Conservation (phyloP, 2,329 filamentous ascomycete genomes). For the Teratosphaeria pseudoeucalypti region DNA sequence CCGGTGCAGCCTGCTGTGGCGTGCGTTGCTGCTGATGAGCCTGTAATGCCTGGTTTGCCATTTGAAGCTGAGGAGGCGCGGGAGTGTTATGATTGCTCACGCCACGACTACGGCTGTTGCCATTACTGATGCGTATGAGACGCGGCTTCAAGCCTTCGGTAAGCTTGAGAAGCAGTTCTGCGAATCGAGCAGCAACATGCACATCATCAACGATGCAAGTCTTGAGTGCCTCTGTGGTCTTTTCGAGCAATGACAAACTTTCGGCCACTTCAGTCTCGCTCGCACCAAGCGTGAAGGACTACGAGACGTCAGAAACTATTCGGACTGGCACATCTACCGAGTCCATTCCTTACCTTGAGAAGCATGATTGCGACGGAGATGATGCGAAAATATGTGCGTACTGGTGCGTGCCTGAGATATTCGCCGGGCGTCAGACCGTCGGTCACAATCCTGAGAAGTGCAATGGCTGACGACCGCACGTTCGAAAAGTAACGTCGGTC, state of each 20-base stretch:
- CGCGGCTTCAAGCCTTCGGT: conserved; percentile 63
- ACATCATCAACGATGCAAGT: conserved; percentile 77
- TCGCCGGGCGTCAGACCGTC: conserved; percentile 63
- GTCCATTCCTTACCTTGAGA: conserved; percentile 40
- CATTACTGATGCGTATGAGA: conserved; percentile 48
- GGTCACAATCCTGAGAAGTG: conserved; percentile 66
- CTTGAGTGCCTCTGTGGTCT: conserved; percentile 61
- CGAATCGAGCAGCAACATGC: conserved; percentile 73
- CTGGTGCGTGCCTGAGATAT: conserved; percentile 72
- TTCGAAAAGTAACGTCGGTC: conserved; percentile 55
- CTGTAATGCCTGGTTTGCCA: conserved; percentile 1
- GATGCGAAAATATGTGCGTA: conserved; percentile 77
- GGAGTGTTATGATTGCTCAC: conserved; percentile 9
- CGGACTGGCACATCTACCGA: background rate
- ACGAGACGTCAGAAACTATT: background rate
- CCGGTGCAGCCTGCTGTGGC: conserved; percentile 4
- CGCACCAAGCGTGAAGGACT: conserved; percentile 69
- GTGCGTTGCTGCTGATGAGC: conserved; percentile 2
- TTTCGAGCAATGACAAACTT: conserved; percentile 64
- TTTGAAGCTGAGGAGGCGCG: conserved; percentile 1
- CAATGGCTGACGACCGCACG: conserved; percentile 67
- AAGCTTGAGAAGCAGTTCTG: conserved; percentile 69
- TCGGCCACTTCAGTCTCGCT: conserved; percentile 67
- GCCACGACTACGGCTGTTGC: conserved; percentile 15
- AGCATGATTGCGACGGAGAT: conserved; percentile 78